These are phyloP conservation scores for Boletus vermiculosoides DNA, from an alignment of 768 basidiomycete species.

Conservation along the genomic window DNA sequence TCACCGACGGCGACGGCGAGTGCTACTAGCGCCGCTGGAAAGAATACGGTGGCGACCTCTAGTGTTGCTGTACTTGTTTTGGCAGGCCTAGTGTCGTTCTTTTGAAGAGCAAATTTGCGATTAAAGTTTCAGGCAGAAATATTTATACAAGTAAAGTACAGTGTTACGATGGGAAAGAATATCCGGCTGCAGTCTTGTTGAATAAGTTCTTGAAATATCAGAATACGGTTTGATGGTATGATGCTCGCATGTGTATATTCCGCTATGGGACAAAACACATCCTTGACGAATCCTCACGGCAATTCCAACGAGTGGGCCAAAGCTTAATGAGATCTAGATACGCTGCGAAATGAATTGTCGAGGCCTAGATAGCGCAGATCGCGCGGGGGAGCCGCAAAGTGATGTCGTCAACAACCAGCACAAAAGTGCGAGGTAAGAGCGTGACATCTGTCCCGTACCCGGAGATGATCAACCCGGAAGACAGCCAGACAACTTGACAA, in stretches of 20 bases:
- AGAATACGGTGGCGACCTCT: conserved; percentile 7
- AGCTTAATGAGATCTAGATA: background rate
- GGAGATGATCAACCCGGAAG: background rate
- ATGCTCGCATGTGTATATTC: background rate
- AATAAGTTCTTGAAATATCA: background rate
- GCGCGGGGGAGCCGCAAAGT: background rate
- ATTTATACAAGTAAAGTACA: background rate
- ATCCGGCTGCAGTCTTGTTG: background rate
- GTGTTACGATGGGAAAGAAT: background rate
- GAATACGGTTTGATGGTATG: background rate
- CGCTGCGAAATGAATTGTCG: background rate
- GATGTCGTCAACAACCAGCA: background rate
- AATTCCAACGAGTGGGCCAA: background rate
- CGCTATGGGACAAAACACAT: background rate
- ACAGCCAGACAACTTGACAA: background rate
- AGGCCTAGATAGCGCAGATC: background rate
- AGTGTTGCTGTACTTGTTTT: conserved; percentile 12
- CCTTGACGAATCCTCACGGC: background rate
- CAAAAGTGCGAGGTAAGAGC: background rate
- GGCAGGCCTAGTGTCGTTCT: conserved; percentile 5
- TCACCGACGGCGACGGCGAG: conserved; percentile 20
- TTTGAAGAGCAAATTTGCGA: conserved; percentile 10
- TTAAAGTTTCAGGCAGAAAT: background rate
- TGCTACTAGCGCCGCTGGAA: conserved; percentile 16
- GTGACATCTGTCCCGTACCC: background rate